Base-by-base conservation (phyloP, 805 yeast species). In the Monosporozyma unispora region DNA sequence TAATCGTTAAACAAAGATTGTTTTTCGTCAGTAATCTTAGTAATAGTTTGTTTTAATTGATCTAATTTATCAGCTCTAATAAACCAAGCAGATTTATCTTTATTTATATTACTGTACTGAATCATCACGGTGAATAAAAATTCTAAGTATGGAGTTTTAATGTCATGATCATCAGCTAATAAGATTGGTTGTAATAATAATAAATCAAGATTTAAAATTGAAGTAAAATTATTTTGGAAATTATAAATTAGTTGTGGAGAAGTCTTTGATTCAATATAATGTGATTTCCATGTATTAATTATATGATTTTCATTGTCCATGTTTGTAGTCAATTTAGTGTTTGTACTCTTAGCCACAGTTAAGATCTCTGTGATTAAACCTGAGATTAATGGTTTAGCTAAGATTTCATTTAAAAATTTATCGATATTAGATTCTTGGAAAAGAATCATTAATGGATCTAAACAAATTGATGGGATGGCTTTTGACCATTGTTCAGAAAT, bases 91-190 rank as follows among this genome's bases (percentile, higher is more conserved):
- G 72, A 60, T 10, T 64, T 56, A n/a, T 70, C 70, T 3, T 55
- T 52, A 53, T 80, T 81, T 49, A 77, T 67, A 50, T 71, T 73
- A 46, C 70, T 73, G 48, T 71, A 75, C 61, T 84, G 89, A 54
- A 84, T 79, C 71, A 84, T 70, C 48, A 80, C 77, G 2, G 96
- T 86, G 62, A 87, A 90, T 50, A 87, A 70, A 55, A 86, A 87
- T 68, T 90, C 96, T 62, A 90, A 71, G 63, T 89, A 89, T 2
- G 97, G 96, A 0, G 96, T 87, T 60, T 84, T 82, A 47, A 87
- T 81, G 45, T 84, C 82, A 61, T 78, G 77, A 62, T 88, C 96
- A 68, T 88, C 96, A 14, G 93, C 95, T 50, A 88, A 71, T 48
- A 88, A 70, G 49, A 90, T 90, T 8, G 96, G 96, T 61, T 87